Conservation (phyloP, 2,329 filamentous ascomycete species). For the Penicillium thymicola region DNA sequence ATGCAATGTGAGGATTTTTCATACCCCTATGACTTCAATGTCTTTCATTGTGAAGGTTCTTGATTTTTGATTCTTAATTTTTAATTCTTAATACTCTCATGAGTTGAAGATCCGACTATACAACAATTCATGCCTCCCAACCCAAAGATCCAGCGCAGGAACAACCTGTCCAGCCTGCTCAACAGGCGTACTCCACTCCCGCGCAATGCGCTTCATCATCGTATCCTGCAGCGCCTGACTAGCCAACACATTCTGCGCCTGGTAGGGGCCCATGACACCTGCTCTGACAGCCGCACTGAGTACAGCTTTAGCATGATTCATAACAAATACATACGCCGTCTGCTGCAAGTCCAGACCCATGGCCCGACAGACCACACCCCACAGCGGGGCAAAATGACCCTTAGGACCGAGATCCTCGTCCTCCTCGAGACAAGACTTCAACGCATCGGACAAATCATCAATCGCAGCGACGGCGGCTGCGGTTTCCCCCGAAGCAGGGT, state of each 20-base stretch:
- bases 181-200: slow-evolving; percentile 48
- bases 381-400: slow-evolving; percentile 61
- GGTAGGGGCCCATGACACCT: slow-evolving; percentile 64
- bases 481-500: slow-evolving; percentile 9
- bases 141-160: slow-evolving; percentile 62
- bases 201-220: slow-evolving; percentile 49
- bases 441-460: slow-evolving; percentile 36
- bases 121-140: slow-evolving; percentile 62
- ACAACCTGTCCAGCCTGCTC: slow-evolving; percentile 60
- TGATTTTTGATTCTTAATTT: background rate
- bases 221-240: slow-evolving; percentile 51
- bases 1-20: slow-evolving; percentile 16
- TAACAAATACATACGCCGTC: slow-evolving; percentile 59
- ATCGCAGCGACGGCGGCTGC: slow-evolving; percentile 30
- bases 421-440: slow-evolving; percentile 32
- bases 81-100: slow-evolving; percentile 24
- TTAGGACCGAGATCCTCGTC: slow-evolving; percentile 37
- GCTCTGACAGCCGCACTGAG: slow-evolving; percentile 61
- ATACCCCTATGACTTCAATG: background rate
- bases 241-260: slow-evolving; percentile 59
- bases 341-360: slow-evolving; percentile 53
- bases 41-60: background rate
- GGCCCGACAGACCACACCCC: slow-evolving; percentile 54
- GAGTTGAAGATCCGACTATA: slow-evolving; percentile 68
- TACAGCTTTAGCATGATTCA: slow-evolving; percentile 63